These are phyloP conservation scores for Asterophora lycoperdoides DNA, from an alignment of 768 basidiomycete genomes.

Conservation along the genomic window DNA sequence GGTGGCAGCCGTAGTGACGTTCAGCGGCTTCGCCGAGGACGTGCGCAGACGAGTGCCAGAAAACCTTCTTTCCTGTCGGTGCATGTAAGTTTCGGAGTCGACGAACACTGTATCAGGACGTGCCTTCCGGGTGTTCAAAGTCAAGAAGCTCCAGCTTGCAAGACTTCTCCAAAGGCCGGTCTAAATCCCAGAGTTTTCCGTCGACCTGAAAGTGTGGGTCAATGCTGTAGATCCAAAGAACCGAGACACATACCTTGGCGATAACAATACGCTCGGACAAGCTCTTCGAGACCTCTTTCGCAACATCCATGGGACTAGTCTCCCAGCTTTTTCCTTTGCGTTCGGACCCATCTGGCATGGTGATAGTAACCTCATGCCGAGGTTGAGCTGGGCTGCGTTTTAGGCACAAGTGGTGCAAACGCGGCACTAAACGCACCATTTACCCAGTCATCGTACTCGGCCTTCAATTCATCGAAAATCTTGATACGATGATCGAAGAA, in stretches of 20 bases:
- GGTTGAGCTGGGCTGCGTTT: slow-evolving; percentile 54
- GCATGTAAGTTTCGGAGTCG: neutral
- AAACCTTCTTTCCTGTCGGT: slow-evolving; percentile 82
- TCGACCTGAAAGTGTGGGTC: slow-evolving; percentile 56
- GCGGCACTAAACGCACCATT: slow-evolving; percentile 45
- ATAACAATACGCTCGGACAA: slow-evolving; percentile 89
- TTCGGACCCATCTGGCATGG: slow-evolving; percentile 81
- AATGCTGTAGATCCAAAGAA: neutral
- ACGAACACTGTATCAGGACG: slow-evolving; percentile 1
- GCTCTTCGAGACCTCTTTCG: slow-evolving; percentile 82
- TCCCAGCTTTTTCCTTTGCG: slow-evolving; percentile 89
- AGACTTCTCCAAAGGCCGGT: slow-evolving; percentile 86
- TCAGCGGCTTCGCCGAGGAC: slow-evolving; percentile 96
- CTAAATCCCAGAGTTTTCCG: slow-evolving; percentile 88
- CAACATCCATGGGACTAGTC: slow-evolving; percentile 89
- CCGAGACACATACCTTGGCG: slow-evolving; percentile 63
- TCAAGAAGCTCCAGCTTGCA: slow-evolving; percentile 82
- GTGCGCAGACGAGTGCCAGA: slow-evolving; percentile 99
- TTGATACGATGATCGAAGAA: slow-evolving; percentile 89
- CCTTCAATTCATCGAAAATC: slow-evolving; percentile 84
- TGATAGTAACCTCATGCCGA: slow-evolving; percentile 77
- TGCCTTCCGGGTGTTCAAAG: slow-evolving; percentile 90
- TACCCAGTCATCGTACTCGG: slow-evolving; percentile 75
- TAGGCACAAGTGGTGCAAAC: neutral
- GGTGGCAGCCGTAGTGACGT: slow-evolving; percentile 93